Evolutionary conservation across 1,139 yeast species (phyloP), one percentile per base, ranked within the genome.

Genomic region (Yamadazyma oceani): DNA sequence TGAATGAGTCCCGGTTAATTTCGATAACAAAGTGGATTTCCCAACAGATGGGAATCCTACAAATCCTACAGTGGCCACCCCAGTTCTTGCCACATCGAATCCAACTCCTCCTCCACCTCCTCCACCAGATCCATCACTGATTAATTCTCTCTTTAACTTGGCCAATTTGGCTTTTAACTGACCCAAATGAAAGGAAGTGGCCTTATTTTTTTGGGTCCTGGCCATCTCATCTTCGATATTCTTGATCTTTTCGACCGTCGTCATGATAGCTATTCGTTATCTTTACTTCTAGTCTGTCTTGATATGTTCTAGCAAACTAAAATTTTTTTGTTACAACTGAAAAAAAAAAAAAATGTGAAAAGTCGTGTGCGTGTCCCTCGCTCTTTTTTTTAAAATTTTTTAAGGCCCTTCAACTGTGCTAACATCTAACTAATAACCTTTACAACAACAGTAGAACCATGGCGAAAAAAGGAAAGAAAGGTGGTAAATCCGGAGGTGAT

Each of bases 21-120:
- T 85, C 26, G 86, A 80, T 52, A 92, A 75, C 42, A 92, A 65
- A 0, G 99, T 92, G 13, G 88, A 80, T 57, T 92, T 94, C 41
- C 98, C 98, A n/a, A 92, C 98, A 1, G 97, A 89, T 1, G 98
- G 98, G 60, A 92, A 92, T 11, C 99, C 99, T 36, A 92, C 96
- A 60, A 90, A 90, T 12, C 98, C 98, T 39, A 92, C 94, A 5
- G 95, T 81, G 5, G 97, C 97, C 8, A 86, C 96, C 66, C 98
- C 98, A 0, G 97, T 90, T 63, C 97, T 79, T 10, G 96, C 95
- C 30, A 94, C 98, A 67, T 92, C 99, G 64, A 92, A 92, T 4
- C 98, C 98, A 17, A 78, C 79, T 37, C 88, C 92, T 34, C 84
- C 90, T 42, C 95, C 95, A 35, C 96, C 96, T 28, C 97, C 95